phyloP scores from a whole-genome alignment of 2,329 filamentous ascomycete species.

The Claviceps africana region DNA sequence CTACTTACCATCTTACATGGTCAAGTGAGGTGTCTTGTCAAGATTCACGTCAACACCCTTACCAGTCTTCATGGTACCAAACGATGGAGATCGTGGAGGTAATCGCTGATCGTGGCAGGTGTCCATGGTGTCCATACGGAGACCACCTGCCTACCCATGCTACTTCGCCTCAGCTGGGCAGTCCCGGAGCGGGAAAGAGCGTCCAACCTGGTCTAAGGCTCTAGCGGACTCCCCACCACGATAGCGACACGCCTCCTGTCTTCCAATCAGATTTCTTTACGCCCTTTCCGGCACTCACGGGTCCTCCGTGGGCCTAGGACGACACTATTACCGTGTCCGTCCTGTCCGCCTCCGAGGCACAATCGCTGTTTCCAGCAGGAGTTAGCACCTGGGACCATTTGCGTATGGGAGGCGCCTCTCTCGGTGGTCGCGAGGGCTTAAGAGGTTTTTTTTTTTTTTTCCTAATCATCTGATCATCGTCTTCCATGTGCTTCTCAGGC shows the following conservation, averaged over 20 bases:
- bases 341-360: background rate
- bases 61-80: too few relatives aligned
- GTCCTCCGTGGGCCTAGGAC: background rate
- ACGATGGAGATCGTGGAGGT: too few relatives aligned
- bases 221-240: background rate
- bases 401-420: background rate
- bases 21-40: too few relatives aligned
- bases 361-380: slow-evolving; percentile 3
- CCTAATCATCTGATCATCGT: background rate
- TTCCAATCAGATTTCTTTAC: background rate
- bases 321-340: slow-evolving; percentile 1
- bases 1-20: too few relatives aligned
- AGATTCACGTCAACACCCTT: too few relatives aligned
- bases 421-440: background rate
- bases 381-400: background rate
- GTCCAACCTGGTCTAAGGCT: background rate
- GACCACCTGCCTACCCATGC: background rate
- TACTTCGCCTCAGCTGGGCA: background rate
- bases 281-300: slow-evolving; percentile 4
- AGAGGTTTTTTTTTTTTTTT: background rate
- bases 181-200: background rate
- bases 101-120: too few relatives aligned
- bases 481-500: too few relatives aligned
- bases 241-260: background rate
- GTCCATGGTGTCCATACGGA: too few relatives aligned